Percentiles rank a stretch among this genome's conserved stretches.
phyloP scores from a whole-genome alignment of 768 basidiomycete species.

The Termitomyces sp. region DNA sequence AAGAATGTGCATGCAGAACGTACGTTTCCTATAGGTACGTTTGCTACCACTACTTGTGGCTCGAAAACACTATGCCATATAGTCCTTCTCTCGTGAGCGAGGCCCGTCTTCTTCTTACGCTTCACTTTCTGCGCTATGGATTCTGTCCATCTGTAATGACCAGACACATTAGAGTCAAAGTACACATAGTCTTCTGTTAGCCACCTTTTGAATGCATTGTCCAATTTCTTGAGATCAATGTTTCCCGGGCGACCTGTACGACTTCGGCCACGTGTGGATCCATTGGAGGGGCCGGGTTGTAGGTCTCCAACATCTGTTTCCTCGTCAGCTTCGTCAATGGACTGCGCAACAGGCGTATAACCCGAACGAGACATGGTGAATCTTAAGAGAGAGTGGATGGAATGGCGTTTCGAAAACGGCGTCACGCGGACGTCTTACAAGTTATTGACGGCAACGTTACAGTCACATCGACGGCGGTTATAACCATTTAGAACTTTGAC shows the following conservation, averaged over 20 bases:
- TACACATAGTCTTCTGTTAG: background rate
- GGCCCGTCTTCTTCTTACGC: constrained; percentile 67
- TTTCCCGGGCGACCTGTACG: constrained; percentile 47
- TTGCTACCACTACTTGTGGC: constrained; percentile 39
- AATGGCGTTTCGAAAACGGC: background rate
- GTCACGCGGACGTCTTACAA: background rate
- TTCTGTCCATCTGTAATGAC: constrained; percentile 65
- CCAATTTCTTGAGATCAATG: constrained; percentile 76
- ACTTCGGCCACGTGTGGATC: constrained; percentile 26
- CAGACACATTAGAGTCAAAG: background rate
- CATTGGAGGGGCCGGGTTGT: constrained; percentile 20
- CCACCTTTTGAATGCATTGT: constrained; percentile 79
- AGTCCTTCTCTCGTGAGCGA: constrained; percentile 58
- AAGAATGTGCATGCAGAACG: constrained; percentile 9
- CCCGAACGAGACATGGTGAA: constrained; percentile 33
- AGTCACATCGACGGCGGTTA: background rate
- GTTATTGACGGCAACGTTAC: background rate
- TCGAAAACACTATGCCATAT: constrained; percentile 83
- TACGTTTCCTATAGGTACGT: constrained; percentile 31
- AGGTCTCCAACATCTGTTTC: constrained; percentile 33
- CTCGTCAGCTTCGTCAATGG: constrained; percentile 35
- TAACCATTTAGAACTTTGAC: too few species aligned
- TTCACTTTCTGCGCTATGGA: constrained; percentile 84
- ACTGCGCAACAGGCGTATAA: constrained; percentile 42
- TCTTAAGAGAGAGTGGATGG: background rate